Percentiles rank a stretch among this genome's conserved stretches.
Evolutionary conservation across 2,329 filamentous ascomycete genomes (phyloP).

Genomic region (Myriosclerotinia curreyana): DNA sequence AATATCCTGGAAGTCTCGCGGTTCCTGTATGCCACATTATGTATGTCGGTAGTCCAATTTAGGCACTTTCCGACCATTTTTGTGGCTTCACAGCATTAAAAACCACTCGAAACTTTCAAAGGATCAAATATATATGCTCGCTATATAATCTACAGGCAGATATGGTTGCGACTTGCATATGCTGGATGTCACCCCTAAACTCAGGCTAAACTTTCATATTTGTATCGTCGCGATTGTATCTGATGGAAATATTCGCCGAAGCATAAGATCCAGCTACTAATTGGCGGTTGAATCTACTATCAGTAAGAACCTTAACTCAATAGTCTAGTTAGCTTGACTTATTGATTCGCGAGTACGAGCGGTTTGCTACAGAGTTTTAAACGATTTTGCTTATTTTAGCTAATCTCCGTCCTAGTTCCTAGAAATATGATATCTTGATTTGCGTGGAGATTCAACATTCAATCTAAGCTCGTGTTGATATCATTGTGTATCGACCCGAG

Average conservation of each 20-base stretch:
- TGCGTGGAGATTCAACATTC: not conserved
- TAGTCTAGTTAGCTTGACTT: not conserved
- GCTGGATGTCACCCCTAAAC: not conserved
- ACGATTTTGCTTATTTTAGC: not conserved
- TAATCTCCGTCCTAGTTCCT: not conserved
- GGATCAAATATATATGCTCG: not conserved
- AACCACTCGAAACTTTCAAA: not conserved
- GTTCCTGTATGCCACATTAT: constrained; percentile 1
- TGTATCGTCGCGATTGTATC: not conserved
- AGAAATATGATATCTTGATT: not conserved
- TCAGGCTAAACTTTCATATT: not conserved
- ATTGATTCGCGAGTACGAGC: not conserved
- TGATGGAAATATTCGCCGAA: not conserved
- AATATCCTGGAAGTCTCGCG: constrained; percentile 1
- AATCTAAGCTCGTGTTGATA: not conserved
- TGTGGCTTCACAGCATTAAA: not conserved
- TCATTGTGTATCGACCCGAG: not conserved
- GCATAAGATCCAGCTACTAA: not conserved
- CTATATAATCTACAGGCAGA: not conserved
- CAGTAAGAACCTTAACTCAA: not conserved
- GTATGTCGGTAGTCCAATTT: not conserved
- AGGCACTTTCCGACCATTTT: no score
- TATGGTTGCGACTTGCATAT: not conserved
- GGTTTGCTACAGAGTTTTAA: not conserved
- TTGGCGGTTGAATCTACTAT: not conserved